These are phyloP conservation scores for Neocallimastix lanati DNA, from an alignment of 192 early-diverging fungal species.

Conservation along the genomic window DNA sequence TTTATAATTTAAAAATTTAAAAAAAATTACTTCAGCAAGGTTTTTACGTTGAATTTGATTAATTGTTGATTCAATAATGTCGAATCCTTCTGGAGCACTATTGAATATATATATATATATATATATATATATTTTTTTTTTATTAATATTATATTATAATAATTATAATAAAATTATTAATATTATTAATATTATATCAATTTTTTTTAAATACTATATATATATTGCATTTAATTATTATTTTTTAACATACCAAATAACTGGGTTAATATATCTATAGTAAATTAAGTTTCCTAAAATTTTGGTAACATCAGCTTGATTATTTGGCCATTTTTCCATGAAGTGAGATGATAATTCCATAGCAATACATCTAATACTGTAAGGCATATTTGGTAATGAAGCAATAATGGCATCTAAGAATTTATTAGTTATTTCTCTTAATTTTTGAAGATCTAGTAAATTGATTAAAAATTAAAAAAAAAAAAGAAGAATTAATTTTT, in stretches of 20 bases:
- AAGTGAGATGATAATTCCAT: slow-evolving; percentile 63
- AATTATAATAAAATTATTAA: slow-evolving; percentile 4
- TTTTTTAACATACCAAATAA: slow-evolving; percentile 52
- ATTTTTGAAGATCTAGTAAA: slow-evolving; percentile 48
- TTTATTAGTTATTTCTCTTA: slow-evolving; percentile 61
- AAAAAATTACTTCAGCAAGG: slow-evolving; percentile 45
- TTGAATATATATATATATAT: background rate
- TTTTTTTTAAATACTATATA: too few species aligned
- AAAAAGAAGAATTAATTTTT: slow-evolving; percentile 3
- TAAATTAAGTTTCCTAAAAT: slow-evolving; percentile 90
- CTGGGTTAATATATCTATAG: slow-evolving; percentile 97
- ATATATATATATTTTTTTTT: background rate
- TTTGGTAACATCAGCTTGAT: slow-evolving; percentile 60
- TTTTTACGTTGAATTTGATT: slow-evolving; percentile 86
- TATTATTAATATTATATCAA: too few species aligned
- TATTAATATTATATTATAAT: too few species aligned
- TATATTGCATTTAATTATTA: too few species aligned
- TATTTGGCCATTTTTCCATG: slow-evolving; percentile 61
- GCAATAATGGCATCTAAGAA: slow-evolving; percentile 66
- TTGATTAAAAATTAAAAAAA: slow-evolving; percentile 15
- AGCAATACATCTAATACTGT: slow-evolving; percentile 90
- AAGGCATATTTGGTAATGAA: slow-evolving; percentile 78
- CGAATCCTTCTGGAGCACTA: slow-evolving; percentile 88
- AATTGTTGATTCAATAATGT: slow-evolving; percentile 74
- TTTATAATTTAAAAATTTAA: background rate